Percentiles rank a stretch among this genome's conserved stretches.
Conservation (phyloP, 1,284 basidiomycete genomes). For the Ceratobasidium sp. region DNA sequence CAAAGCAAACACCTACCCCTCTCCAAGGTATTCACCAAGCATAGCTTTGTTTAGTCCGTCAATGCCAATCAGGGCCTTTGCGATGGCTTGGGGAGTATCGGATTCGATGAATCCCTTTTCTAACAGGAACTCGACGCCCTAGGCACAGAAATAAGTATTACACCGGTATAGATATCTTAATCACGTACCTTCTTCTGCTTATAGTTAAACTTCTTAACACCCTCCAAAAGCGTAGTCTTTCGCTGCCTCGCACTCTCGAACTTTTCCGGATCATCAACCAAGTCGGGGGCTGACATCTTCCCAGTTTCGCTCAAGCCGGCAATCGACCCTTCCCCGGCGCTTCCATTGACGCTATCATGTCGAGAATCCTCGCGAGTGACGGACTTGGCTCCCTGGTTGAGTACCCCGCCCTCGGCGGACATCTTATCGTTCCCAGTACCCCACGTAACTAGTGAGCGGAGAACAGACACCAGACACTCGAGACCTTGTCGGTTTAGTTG, state of each 20-base stretch:
- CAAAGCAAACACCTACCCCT: constrained; percentile 74
- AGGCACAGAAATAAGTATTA: constrained; percentile 12
- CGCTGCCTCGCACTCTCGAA: constrained; percentile 98
- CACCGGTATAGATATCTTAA: neutral
- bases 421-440: constrained; percentile 65
- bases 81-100: constrained; percentile 83
- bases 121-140: constrained; percentile 91
- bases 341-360: constrained; percentile 45
- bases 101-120: constrained; percentile 91
- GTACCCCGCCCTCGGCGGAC: constrained; percentile 18
- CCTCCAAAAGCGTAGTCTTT: constrained; percentile 95
- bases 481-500: constrained; percentile 89
- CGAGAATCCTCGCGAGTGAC: constrained; percentile 36
- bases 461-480: constrained; percentile 88
- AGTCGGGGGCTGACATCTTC: constrained; percentile 75
- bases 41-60: constrained; percentile 96
- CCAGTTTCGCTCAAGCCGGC: constrained; percentile 26
- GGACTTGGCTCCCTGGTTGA: constrained; percentile 18
- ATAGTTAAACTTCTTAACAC: constrained; percentile 98
- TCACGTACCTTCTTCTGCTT: constrained; percentile 88
- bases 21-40: constrained; percentile 98
- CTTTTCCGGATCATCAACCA: constrained; percentile 87
- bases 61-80: constrained; percentile 87
- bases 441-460: constrained; percentile 92
- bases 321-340: constrained; percentile 49